phyloP scores from a whole-genome alignment of 1,284 basidiomycete genomes.

The Ceratobasidium sp. region DNA sequence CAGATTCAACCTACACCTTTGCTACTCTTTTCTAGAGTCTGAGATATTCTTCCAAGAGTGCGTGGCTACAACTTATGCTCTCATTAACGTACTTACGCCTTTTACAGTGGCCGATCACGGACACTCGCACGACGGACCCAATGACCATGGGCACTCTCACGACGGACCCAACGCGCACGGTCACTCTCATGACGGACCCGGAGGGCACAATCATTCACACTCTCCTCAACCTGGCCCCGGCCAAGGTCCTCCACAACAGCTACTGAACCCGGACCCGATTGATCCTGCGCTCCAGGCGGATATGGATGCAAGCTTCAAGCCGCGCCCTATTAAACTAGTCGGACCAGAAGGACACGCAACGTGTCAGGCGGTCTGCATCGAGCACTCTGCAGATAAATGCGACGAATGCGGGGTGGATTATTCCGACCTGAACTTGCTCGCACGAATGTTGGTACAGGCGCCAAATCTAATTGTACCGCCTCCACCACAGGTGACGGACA shows the following conservation, averaged over 20 bases:
- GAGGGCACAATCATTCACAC: conserved; percentile 45
- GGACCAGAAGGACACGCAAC: conserved; percentile 61
- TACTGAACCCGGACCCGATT: conserved; percentile 62
- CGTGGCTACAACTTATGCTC: conserved; percentile 2
- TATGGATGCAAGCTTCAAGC: conserved; percentile 79
- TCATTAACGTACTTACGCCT: background rate
- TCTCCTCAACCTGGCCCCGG: conserved; percentile 49
- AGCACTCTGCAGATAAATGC: conserved; percentile 79
- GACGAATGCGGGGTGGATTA: conserved; percentile 79
- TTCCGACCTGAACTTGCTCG: conserved; percentile 74
- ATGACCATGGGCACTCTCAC: conserved; percentile 47
- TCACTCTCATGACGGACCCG: too few species aligned
- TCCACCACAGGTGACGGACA: conserved; percentile 81
- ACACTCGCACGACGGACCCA: conserved; percentile 47
- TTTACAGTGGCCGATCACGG: conserved; percentile 46
- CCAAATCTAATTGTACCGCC: conserved; percentile 82
- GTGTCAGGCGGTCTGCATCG: conserved; percentile 66
- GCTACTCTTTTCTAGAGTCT: background rate
- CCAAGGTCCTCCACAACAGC: conserved; percentile 54
- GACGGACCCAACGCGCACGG: too few species aligned
- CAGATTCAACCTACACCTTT: too few species aligned
- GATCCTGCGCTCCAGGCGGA: conserved; percentile 79
- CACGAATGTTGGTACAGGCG: conserved; percentile 76
- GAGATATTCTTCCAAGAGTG: background rate
- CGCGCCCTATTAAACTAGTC: conserved; percentile 67